Evolutionary conservation across 192 early-diverging fungal genomes (phyloP), one percentile per base, ranked within the genome.

Genomic region (Mortierella antarctica): DNA sequence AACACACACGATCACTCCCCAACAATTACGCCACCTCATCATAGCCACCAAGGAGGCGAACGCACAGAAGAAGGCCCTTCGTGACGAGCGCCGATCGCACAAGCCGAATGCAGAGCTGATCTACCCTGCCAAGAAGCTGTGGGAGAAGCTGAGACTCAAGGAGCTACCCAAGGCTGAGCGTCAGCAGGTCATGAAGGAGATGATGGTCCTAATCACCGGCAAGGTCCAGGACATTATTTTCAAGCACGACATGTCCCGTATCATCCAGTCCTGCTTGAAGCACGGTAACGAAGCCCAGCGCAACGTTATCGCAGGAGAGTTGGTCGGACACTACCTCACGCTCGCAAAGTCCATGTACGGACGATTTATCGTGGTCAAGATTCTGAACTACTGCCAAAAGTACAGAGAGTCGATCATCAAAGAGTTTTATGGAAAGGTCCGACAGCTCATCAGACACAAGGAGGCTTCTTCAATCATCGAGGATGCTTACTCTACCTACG

Each of bases 211-310:
- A 49, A 87, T 97, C 57, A 82, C 82, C 17, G 96, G 96, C 67
- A 90, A 91, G 69, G 91, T 95, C 57, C 88, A 91, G 67, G 95
- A 97, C 83, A 82, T 98, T 48, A 93, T 94, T 74, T 95, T 97
- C 84, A 96, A 97, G 86, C 96, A 97, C 90, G 97, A 99, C 77
- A 94, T 95, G 82, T 94, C 93, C 61, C 91, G 97, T 65, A 89
- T 98, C 11, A 88, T 99, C 65, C 96, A 99, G 81, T 93, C 93
- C 18, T 92, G 91, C 70, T 69, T 99, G n/a, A 98, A 99, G 84
- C 86, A 95, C 84, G 97, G 96, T 31, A 93, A 83, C 62, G 82
- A 77, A 40, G 83, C 88, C 47, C 95, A 99, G 83, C 87, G 94
- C 69, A 86, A 87, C 49, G 82, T 83, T 46, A 94, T 99, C 67